Evolutionary conservation across 2,329 filamentous ascomycete species (phyloP).

Genomic region (Neoascochyta sp.): DNA sequence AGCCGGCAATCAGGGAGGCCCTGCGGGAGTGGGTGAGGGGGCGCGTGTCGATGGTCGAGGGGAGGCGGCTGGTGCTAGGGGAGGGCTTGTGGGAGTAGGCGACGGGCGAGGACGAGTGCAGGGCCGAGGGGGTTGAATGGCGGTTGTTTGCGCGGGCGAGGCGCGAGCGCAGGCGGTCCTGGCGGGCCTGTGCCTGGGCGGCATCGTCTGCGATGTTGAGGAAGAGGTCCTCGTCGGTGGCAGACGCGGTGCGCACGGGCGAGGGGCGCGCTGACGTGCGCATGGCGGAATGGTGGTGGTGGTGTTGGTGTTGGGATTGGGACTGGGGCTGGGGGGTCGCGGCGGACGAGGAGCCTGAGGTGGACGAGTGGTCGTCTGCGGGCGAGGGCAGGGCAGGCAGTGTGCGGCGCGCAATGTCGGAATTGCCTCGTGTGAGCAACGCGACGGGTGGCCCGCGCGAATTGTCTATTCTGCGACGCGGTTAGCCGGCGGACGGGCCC

Average conservation of each 20-base stretch:
- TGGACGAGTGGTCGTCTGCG: conserved; percentile 14
- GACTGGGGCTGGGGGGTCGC: conserved; percentile 17
- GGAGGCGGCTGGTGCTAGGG: conserved; percentile 26
- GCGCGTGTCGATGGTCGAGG: conserved; percentile 21
- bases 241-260: conserved; percentile 8
- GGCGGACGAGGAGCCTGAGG: conserved; percentile 13
- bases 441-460: conserved; percentile 50
- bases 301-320: too few species aligned
- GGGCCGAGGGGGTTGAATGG: conserved; percentile 33
- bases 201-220: conserved; percentile 41
- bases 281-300: too few species aligned
- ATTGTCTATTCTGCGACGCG: conserved; percentile 44
- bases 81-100: conserved; percentile 20
- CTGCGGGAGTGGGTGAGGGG: conserved; percentile 25
- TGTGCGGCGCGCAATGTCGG: conserved; percentile 32
- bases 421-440: conserved; percentile 45
- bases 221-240: conserved; percentile 40
- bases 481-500: too few species aligned
- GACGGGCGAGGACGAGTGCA: conserved; percentile 25
- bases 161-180: conserved; percentile 33
- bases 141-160: conserved; percentile 36
- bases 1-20: conserved; percentile 28
- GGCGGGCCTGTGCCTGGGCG: conserved; percentile 23
- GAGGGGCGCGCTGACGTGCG: conserved; percentile 15
- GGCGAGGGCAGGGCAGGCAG: conserved; percentile 19